Conservation (phyloP, 1,284 basidiomycete species). For the Moesziomyces globuligerus region DNA sequence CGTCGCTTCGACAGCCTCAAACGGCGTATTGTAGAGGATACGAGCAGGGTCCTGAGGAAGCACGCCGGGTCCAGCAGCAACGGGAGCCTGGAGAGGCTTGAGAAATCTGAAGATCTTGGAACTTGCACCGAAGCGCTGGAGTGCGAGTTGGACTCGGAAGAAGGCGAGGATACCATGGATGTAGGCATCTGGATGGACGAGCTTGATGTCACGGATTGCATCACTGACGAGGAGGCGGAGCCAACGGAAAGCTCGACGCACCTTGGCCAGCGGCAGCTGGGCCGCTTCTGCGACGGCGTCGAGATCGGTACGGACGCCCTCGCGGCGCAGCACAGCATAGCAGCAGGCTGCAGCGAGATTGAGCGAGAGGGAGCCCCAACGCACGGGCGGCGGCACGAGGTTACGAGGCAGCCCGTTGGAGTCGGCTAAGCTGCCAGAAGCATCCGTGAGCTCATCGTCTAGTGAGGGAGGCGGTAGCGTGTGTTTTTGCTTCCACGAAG, state of each 20-base stretch:
- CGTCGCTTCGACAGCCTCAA: constrained; percentile 25
- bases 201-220: constrained; percentile 14
- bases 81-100: constrained; percentile 1
- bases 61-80: neutral
- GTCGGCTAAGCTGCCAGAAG: neutral
- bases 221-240: constrained; percentile 22
- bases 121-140: constrained; percentile 5
- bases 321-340: constrained; percentile 30
- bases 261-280: constrained; percentile 8
- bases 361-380: constrained; percentile 26
- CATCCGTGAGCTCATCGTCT: neutral
- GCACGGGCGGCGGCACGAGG: constrained; percentile 11
- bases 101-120: constrained; percentile 14
- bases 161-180: constrained; percentile 26
- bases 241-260: constrained; percentile 12
- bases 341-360: constrained; percentile 40
- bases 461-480: neutral
- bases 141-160: constrained; percentile 10
- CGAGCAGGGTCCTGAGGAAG: neutral
- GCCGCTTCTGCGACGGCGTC: constrained; percentile 23
- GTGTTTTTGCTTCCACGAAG: constrained; percentile 14
- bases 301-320: constrained; percentile 27
- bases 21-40: constrained; percentile 6
- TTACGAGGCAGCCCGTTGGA: constrained; percentile 1
- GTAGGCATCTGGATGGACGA: constrained; percentile 26